phyloP scores from a whole-genome alignment of 140 eudicot species.

The Erigeron philadelphicus region DNA sequence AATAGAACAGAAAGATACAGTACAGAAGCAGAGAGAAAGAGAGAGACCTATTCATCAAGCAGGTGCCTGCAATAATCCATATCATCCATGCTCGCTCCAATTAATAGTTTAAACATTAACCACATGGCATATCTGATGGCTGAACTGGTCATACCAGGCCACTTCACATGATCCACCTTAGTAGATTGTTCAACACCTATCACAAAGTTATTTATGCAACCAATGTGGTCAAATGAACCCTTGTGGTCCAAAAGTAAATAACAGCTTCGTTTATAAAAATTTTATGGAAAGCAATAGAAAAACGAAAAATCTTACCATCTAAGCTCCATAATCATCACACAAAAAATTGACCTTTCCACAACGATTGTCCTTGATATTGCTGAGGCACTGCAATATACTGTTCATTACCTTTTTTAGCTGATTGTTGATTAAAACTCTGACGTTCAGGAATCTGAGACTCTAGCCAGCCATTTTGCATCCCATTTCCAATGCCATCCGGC shows the following conservation, averaged over 20 bases:
- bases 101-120: slow-evolving; percentile 50
- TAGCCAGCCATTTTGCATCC: slow-evolving; percentile 50
- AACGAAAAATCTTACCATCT: slow-evolving; percentile 36
- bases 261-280: background rate
- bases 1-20: background rate
- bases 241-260: background rate
- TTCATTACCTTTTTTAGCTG: slow-evolving; percentile 47
- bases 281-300: background rate
- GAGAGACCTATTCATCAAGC: slow-evolving; percentile 57
- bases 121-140: slow-evolving; percentile 55
- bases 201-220: background rate
- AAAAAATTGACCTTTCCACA: slow-evolving; percentile 78
- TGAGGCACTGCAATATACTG: slow-evolving; percentile 51
- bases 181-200: slow-evolving; percentile 54
- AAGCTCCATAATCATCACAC: slow-evolving; percentile 60
- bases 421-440: slow-evolving; percentile 40
- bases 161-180: slow-evolving; percentile 46
- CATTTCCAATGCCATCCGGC: slow-evolving; percentile 33
- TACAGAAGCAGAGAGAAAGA: slow-evolving; percentile 25
- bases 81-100: slow-evolving; percentile 68
- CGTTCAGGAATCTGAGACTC: slow-evolving; percentile 43
- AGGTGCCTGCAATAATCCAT: slow-evolving; percentile 82
- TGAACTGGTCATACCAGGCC: slow-evolving; percentile 56
- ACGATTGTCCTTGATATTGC: slow-evolving; percentile 75
- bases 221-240: background rate